A percentile compares a stretch with the other conserved stretches of the same genome.
These are phyloP conservation scores for Macrolepiota fuliginosa DNA, from an alignment of 768 basidiomycete genomes.

Conservation along the genomic window DNA sequence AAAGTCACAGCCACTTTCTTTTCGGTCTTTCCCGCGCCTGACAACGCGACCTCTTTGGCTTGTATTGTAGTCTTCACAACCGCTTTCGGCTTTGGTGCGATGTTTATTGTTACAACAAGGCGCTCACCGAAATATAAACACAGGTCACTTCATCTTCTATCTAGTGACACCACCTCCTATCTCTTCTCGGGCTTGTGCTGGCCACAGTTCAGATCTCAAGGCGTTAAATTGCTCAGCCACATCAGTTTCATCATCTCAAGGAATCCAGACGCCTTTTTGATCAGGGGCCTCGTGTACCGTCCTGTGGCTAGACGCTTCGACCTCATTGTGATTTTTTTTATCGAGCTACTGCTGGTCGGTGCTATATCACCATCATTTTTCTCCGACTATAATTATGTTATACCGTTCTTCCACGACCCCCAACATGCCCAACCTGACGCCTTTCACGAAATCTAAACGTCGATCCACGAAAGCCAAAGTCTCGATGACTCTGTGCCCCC, in stretches of 20 bases:
- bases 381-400: background rate
- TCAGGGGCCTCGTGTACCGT: background rate
- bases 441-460: background rate
- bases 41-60: background rate
- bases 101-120: background rate
- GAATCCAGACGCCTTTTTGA: background rate
- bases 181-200: background rate
- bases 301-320: background rate
- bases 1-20: no score
- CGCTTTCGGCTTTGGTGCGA: background rate
- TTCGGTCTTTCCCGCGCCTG: no score
- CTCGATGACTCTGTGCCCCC: background rate
- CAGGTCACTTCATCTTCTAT: background rate
- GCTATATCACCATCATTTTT: background rate
- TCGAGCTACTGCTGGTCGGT: background rate
- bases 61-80: background rate
- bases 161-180: background rate
- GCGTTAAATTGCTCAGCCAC: background rate
- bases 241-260: conserved; percentile 8
- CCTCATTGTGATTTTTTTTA: background rate
- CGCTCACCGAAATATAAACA: background rate
- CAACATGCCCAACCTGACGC: background rate
- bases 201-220: background rate
- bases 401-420: background rate
- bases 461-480: background rate